These are phyloP conservation scores for Exophiala sp. DNA, from an alignment of 2,329 filamentous ascomycete species.

Conservation along the genomic window DNA sequence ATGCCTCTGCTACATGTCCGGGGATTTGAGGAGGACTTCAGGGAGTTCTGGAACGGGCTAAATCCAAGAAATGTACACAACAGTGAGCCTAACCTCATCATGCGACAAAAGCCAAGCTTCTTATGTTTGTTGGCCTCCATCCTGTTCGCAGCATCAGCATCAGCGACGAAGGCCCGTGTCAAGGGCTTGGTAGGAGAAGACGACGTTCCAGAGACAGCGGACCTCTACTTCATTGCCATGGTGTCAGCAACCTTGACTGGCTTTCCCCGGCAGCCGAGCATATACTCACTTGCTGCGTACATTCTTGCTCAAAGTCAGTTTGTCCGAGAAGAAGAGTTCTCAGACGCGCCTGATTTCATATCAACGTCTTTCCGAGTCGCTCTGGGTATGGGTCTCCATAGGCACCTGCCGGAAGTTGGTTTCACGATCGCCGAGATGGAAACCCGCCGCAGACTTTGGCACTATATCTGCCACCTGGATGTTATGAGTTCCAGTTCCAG, in stretches of 20 bases:
- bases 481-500: slow-evolving; percentile 24
- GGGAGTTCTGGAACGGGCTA: slow-evolving; percentile 17
- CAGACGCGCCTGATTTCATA: slow-evolving; percentile 24
- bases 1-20: slow-evolving; percentile 20
- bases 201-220: background rate
- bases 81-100: slow-evolving; percentile 11
- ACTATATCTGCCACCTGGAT: slow-evolving; percentile 26
- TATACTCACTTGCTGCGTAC: slow-evolving; percentile 23
- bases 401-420: slow-evolving; percentile 14
- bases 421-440: slow-evolving; percentile 19
- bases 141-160: slow-evolving; percentile 18
- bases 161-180: slow-evolving; percentile 9
- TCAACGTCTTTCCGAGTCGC: slow-evolving; percentile 22
- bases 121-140: slow-evolving; percentile 20
- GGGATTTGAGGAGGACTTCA: slow-evolving; percentile 21
- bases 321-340: slow-evolving; percentile 26
- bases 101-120: slow-evolving; percentile 23
- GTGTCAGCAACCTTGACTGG: slow-evolving; percentile 19
- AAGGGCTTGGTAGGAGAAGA: slow-evolving; percentile 6
- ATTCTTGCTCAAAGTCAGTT: slow-evolving; percentile 25
- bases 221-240: slow-evolving; percentile 24
- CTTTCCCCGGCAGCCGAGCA: slow-evolving; percentile 23
- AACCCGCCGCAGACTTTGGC: slow-evolving; percentile 24
- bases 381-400: slow-evolving; percentile 25
- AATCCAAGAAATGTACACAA: slow-evolving; percentile 10